Percentiles rank a stretch among this genome's conserved stretches.
phyloP scores from a whole-genome alignment of 2,329 filamentous ascomycete genomes.

The Rutstroemia sp. region DNA sequence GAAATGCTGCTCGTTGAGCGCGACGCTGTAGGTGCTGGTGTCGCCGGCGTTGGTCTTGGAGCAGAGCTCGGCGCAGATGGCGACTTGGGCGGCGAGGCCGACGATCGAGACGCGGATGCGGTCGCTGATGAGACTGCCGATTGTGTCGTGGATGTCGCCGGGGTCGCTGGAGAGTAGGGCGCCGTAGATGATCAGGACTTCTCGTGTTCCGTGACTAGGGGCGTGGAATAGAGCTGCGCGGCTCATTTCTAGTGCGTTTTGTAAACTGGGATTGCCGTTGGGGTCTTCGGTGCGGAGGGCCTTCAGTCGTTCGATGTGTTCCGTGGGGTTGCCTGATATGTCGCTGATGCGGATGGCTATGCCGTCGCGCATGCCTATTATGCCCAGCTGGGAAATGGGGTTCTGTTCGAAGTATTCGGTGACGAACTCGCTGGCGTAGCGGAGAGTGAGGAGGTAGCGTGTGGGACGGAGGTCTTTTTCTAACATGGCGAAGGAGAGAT shows the following conservation, averaged over 20 bases:
- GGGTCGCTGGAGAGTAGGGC: conserved; percentile 87
- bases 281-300: conserved; percentile 59
- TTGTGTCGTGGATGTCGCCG: conserved; percentile 90
- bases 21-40: conserved; percentile 69
- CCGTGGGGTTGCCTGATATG: conserved; percentile 83
- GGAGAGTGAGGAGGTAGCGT: conserved; percentile 73
- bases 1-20: conserved; percentile 80
- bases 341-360: conserved; percentile 80
- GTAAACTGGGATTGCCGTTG: conserved; percentile 70
- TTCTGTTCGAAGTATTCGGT: conserved; percentile 97
- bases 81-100: conserved; percentile 83
- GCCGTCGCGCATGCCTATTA: conserved; percentile 90
- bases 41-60: conserved; percentile 80
- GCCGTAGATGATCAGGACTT: conserved; percentile 87
- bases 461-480: conserved; percentile 93
- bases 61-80: conserved; percentile 86
- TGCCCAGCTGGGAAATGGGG: conserved; percentile 89
- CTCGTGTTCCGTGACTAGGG: conserved; percentile 85
- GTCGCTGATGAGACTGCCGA: conserved; percentile 69
- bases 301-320: conserved; percentile 74
- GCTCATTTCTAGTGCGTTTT: conserved; percentile 95
- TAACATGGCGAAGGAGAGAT: conserved; percentile 87
- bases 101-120: conserved; percentile 83
- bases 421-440: conserved; percentile 81
- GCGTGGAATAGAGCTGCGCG: conserved; percentile 87